Evolutionary conservation across 2,329 filamentous ascomycete genomes (phyloP).

Genomic region (Triangularia setosa): DNA sequence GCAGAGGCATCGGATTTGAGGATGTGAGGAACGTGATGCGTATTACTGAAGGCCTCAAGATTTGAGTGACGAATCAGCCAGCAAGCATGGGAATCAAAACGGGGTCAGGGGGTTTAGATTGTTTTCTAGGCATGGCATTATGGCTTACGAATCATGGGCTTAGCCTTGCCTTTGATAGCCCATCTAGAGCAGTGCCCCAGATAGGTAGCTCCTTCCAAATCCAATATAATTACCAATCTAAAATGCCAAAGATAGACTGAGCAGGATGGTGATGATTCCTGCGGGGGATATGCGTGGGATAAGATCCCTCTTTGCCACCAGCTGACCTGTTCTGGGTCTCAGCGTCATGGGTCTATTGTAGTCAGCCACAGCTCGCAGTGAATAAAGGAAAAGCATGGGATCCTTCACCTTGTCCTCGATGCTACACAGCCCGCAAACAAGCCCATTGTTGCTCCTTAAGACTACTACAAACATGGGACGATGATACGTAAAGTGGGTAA

Average conservation of each 20-base stretch:
- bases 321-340: neutral
- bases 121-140: too few species aligned
- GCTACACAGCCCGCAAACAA: neutral
- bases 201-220: too few species aligned
- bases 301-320: neutral
- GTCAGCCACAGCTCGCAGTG: neutral
- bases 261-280: neutral
- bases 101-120: neutral
- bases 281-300: neutral
- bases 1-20: slow-evolving; percentile 15
- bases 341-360: neutral
- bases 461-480: neutral
- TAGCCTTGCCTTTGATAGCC: too few species aligned
- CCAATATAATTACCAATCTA: too few species aligned
- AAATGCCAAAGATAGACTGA: neutral
- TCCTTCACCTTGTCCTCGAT: neutral
- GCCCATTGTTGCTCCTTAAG: neutral
- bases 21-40: slow-evolving; percentile 25
- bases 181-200: too few species aligned
- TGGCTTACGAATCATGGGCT: too few species aligned
- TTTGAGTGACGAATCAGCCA: slow-evolving; percentile 4
- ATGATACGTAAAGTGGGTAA: neutral
- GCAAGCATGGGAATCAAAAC: too few species aligned
- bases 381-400: neutral
- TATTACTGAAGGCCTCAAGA: slow-evolving; percentile 24